Percentiles rank a stretch among this genome's conserved stretches.
These are phyloP conservation scores for Amaranthus palmeri DNA, from an alignment of 148 eudicot genomes.

Conservation along the genomic window DNA sequence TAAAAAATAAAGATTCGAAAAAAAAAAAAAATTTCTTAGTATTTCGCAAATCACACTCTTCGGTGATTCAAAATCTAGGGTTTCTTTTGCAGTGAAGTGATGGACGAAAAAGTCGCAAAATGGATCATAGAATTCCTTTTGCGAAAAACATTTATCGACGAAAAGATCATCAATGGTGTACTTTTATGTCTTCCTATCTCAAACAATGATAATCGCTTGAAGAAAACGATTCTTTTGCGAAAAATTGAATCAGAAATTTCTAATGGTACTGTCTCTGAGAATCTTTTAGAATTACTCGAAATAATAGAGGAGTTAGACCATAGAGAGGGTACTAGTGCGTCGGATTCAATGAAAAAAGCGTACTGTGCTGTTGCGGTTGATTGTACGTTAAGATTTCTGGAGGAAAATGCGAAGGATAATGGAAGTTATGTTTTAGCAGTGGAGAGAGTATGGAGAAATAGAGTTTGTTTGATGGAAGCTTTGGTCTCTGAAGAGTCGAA, in stretches of 20 bases:
- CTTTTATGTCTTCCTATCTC: constrained; percentile 36
- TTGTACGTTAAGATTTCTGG: constrained; percentile 45
- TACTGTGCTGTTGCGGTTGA: constrained; percentile 63
- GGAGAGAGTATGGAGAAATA: constrained; percentile 52
- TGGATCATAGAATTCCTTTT: constrained; percentile 61
- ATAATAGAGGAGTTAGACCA: constrained; percentile 37
- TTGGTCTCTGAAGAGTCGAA: constrained; percentile 44
- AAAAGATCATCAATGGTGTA: constrained; percentile 27
- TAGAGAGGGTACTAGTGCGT: constrained; percentile 17
- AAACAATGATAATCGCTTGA: constrained; percentile 22
- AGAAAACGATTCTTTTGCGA: constrained; percentile 41
- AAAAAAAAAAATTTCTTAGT: neutral
- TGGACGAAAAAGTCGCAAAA: constrained; percentile 39
- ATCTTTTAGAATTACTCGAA: constrained; percentile 41
- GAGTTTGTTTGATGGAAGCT: constrained; percentile 38
- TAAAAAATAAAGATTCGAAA: too few species aligned
- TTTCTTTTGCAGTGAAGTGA: neutral
- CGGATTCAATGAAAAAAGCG: constrained; percentile 44
- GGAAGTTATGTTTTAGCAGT: constrained; percentile 38
- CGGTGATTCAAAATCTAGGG: neutral
- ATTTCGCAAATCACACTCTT: neutral
- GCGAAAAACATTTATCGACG: constrained; percentile 33
- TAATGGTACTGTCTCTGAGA: constrained; percentile 28
- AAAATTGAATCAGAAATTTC: constrained; percentile 39
- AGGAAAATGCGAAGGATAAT: constrained; percentile 20